Percentiles rank a stretch among this genome's conserved stretches.
Evolutionary conservation across 495 filamentous ascomycete genomes (phyloP).

Genomic region (Podospora pseudopauciseta): DNA sequence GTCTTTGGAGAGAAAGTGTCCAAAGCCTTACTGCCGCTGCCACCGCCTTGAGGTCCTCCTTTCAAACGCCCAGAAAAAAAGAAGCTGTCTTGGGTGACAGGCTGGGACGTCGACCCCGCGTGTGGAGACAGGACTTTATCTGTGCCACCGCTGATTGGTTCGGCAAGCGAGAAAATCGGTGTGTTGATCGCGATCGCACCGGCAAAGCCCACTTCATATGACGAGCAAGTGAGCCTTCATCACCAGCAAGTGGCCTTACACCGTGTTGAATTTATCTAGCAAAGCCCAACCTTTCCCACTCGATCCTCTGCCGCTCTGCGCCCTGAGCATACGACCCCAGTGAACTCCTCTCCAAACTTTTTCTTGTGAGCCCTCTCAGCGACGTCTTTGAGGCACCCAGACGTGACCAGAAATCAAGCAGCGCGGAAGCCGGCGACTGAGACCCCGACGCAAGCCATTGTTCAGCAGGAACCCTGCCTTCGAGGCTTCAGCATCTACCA

Average conservation of each 20-base stretch:
- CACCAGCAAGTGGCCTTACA: not conserved
- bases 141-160: slow-evolving; percentile 21
- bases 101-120: slow-evolving; percentile 17
- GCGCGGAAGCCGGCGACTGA: slow-evolving; percentile 13
- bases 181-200: slow-evolving; percentile 20
- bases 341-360: not conserved
- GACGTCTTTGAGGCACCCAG: not conserved
- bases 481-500: slow-evolving; percentile 15
- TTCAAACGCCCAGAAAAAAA: not conserved
- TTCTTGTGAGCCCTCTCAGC: not conserved
- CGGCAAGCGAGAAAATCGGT: slow-evolving; percentile 24
- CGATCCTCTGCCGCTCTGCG: not conserved
- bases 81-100: not conserved
- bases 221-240: not conserved
- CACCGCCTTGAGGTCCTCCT: not conserved
- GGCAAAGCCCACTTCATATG: slow-evolving; percentile 14
- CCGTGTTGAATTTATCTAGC: not conserved
- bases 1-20: not conserved
- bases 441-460: slow-evolving; percentile 9
- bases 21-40: not conserved
- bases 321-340: not conserved
- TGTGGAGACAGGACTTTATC: slow-evolving; percentile 17
- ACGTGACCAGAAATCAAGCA: slow-evolving; percentile 11
- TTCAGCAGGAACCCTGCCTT: slow-evolving; percentile 5
- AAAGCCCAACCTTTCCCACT: not conserved